Percentiles rank a stretch among this genome's conserved stretches.
Evolutionary conservation across 495 filamentous ascomycete species (phyloP).

Genomic region (Trichocladium antarcticum): DNA sequence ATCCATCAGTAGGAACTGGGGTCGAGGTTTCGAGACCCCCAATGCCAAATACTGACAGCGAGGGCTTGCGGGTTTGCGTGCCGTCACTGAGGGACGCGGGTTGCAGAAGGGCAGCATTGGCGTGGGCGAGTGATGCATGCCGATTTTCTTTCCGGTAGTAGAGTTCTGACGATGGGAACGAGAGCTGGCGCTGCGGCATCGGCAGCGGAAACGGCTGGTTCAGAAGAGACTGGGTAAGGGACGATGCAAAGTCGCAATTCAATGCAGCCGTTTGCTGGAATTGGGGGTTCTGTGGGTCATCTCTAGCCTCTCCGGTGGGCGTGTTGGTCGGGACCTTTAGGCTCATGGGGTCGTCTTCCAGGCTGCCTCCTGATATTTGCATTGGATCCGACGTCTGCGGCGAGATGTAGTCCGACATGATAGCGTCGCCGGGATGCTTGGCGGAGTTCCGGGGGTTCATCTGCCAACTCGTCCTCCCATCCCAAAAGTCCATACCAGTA

Average conservation of each 20-base stretch:
- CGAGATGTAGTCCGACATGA: conserved; percentile 33
- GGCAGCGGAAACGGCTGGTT: conserved; percentile 35
- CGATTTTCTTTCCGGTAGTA: conserved; percentile 33
- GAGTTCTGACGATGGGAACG: conserved; percentile 25
- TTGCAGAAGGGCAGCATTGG: conserved; percentile 5
- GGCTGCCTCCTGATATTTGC: conserved; percentile 23
- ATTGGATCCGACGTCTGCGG: conserved; percentile 15
- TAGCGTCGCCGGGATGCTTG: conserved; percentile 26
- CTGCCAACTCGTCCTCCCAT: conserved; percentile 13
- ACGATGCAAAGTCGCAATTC: conserved; percentile 28
- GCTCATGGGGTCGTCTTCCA: conserved; percentile 24
- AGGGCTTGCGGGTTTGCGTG: conserved; percentile 26
- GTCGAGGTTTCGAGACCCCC: background rate
- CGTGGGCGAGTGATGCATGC: conserved; percentile 8
- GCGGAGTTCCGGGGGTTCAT: conserved; percentile 4
- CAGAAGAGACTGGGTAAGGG: conserved; percentile 34
- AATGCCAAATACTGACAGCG: conserved; percentile 23
- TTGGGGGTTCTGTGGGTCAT: conserved; percentile 4
- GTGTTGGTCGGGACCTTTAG: conserved; percentile 35
- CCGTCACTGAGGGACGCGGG: conserved; percentile 15
- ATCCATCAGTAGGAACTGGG: background rate
- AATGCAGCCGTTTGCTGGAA: conserved; percentile 9
- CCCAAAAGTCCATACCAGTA: conserved; percentile 3
- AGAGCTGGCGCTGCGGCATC: conserved; percentile 18
- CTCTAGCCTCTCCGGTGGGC: conserved; percentile 17